Evolutionary conservation across 2,329 filamentous ascomycete species (phyloP).

Genomic region (Cladosporium sp.): DNA sequence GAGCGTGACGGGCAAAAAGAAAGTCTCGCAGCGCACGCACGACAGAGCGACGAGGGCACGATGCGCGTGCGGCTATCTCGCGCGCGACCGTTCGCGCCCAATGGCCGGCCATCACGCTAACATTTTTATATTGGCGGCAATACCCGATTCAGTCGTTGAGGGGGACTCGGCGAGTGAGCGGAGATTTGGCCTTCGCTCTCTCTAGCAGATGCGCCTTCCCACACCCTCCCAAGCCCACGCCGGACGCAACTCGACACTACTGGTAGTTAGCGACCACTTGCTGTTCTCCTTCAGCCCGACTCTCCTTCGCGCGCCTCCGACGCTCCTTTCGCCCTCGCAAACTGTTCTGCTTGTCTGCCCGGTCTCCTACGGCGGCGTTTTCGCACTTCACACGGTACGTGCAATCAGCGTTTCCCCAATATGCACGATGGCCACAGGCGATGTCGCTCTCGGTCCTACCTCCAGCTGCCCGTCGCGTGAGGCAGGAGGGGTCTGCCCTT

Average conservation of each 20-base stretch:
- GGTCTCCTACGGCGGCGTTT: not conserved
- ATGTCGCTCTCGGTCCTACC: not conserved
- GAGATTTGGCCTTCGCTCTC: slow-evolving; percentile 3
- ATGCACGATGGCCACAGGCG: not conserved
- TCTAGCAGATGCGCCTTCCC: slow-evolving; percentile 5
- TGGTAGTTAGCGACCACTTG: slow-evolving; percentile 3
- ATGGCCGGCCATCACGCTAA: not conserved
- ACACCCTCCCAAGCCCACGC: slow-evolving; percentile 4
- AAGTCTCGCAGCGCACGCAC: not conserved
- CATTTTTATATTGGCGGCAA: not conserved
- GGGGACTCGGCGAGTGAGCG: not conserved
- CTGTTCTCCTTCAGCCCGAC: slow-evolving; percentile 9
- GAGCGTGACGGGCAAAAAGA: too few relatives aligned
- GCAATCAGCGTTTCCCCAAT: not conserved
- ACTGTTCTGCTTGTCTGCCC: not conserved
- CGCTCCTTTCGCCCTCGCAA: not conserved
- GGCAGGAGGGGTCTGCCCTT: not conserved
- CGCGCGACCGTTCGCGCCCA: not conserved
- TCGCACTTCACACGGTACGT: slow-evolving; percentile 3
- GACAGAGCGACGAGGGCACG: not conserved
- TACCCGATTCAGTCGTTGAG: not conserved
- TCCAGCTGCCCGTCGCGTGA: not conserved
- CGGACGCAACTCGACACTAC: slow-evolving; percentile 1
- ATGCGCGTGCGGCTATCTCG: not conserved
- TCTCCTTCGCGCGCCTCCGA: slow-evolving; percentile 6